These are phyloP conservation scores for Wickerhamia fluorescens DNA, from an alignment of 805 yeast species.

Conservation along the genomic window DNA sequence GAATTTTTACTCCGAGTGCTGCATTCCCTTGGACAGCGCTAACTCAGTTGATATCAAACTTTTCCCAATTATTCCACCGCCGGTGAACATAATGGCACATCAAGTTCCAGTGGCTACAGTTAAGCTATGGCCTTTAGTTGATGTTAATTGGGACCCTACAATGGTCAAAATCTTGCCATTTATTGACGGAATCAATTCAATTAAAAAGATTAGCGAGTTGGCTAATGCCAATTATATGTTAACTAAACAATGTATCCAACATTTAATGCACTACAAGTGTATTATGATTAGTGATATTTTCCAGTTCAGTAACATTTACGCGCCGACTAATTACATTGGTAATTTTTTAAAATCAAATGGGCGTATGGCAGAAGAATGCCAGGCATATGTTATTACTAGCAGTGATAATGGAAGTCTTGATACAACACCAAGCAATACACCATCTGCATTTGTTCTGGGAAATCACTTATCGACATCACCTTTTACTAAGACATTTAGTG, in stretches of 20 bases:
- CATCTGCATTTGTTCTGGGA: background rate
- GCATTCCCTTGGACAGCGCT: slow-evolving; percentile 85
- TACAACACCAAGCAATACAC: background rate
- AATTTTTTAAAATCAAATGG: slow-evolving; percentile 53
- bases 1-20: slow-evolving; percentile 92
- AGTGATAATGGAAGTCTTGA: slow-evolving; percentile 11
- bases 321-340: slow-evolving; percentile 76
- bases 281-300: slow-evolving; percentile 78
- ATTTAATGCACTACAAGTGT: slow-evolving; percentile 83
- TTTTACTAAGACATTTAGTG: too few species aligned
- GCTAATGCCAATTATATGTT: slow-evolving; percentile 75
- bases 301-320: slow-evolving; percentile 82
- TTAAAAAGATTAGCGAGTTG: slow-evolving; percentile 64
- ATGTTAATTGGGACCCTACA: slow-evolving; percentile 96
- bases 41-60: slow-evolving; percentile 88
- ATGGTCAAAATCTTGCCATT: slow-evolving; percentile 81
- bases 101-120: slow-evolving; percentile 95
- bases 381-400: slow-evolving; percentile 60
- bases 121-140: slow-evolving; percentile 62
- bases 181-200: slow-evolving; percentile 83
- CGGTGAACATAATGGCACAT: slow-evolving; percentile 63
- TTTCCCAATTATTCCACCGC: slow-evolving; percentile 83
- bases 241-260: slow-evolving; percentile 84
- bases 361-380: slow-evolving; percentile 72
- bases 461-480: background rate